Evolutionary conservation across 2,329 filamentous ascomycete genomes (phyloP).

Genomic region (Colletotrichum lini): DNA sequence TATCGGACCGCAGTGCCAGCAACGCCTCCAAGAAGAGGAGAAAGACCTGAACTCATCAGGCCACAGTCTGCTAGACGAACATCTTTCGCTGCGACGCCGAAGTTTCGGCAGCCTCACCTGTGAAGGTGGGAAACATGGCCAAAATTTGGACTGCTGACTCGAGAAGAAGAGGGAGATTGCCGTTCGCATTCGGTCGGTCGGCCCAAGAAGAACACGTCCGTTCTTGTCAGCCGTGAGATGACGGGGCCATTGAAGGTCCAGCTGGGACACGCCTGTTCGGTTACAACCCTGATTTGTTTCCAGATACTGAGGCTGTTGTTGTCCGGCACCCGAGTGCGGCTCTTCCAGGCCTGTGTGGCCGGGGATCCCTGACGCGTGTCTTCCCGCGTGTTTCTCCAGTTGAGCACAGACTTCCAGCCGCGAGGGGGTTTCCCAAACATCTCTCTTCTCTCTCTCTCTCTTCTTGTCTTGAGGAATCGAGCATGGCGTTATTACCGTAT

Average conservation of each 20-base stretch:
- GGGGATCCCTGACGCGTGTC: background rate
- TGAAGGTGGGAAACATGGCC: constrained; percentile 16
- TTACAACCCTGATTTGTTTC: constrained; percentile 13
- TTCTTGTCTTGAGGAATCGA: background rate
- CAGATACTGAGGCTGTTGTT: constrained; percentile 8
- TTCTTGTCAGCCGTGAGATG: constrained; percentile 7
- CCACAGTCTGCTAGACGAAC: constrained; percentile 21
- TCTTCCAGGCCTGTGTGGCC: constrained; percentile 17
- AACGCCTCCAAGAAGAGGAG: constrained; percentile 39
- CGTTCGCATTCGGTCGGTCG: background rate
- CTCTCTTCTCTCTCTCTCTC: background rate
- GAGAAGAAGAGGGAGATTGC: constrained; percentile 7
- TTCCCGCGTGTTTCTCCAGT: background rate
- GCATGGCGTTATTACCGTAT: constrained; percentile 28
- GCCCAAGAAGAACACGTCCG: background rate
- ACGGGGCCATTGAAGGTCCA: background rate
- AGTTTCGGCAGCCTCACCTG: constrained; percentile 34
- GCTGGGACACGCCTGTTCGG: constrained; percentile 1
- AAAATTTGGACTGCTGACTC: constrained; percentile 13
- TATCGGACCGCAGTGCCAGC: constrained; percentile 34
- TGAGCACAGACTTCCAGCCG: constrained; percentile 35
- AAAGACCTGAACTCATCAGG: constrained; percentile 34
- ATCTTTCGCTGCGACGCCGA: constrained; percentile 25
- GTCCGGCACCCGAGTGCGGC: constrained; percentile 23
- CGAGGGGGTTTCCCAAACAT: constrained; percentile 15